Percentiles rank a stretch among this genome's conserved stretches.
phyloP scores from a whole-genome alignment of 192 early-diverging fungal species.

The Coemansia sp. region DNA sequence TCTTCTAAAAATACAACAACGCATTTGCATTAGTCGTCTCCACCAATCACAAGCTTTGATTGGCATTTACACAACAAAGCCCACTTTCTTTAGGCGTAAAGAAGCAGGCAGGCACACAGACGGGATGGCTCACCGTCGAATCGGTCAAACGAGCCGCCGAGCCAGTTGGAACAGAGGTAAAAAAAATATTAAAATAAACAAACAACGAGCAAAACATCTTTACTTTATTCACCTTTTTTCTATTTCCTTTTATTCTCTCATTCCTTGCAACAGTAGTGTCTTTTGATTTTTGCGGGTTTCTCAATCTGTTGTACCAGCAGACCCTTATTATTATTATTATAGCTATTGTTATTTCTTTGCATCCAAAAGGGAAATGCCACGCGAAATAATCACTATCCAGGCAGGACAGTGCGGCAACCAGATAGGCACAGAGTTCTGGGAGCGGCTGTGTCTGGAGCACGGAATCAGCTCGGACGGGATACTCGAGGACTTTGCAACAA shows the following conservation, averaged over 20 bases:
- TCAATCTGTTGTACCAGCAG: no score
- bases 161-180: not conserved
- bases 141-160: no score
- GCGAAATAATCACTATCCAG: conserved; percentile 96
- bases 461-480: conserved; percentile 94
- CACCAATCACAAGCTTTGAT: no score
- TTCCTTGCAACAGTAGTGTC: not conserved
- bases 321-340: no score
- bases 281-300: not conserved
- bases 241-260: not conserved
- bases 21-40: no score
- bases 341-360: no score
- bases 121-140: no score
- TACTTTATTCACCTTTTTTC: not conserved
- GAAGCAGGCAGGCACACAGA: no score
- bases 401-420: conserved; percentile 98
- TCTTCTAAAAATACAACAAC: no score
- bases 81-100: no score
- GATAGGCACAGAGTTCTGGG: conserved; percentile 96
- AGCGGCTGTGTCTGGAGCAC: conserved; percentile 88
- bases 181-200: conserved; percentile 1
- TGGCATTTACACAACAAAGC: no score
- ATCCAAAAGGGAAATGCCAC: conserved; percentile 59
- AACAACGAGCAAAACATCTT: not conserved
- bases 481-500: conserved; percentile 87